Base-by-base conservation (phyloP, 768 basidiomycete genomes). In the Panaeolus cyanescens region DNA sequence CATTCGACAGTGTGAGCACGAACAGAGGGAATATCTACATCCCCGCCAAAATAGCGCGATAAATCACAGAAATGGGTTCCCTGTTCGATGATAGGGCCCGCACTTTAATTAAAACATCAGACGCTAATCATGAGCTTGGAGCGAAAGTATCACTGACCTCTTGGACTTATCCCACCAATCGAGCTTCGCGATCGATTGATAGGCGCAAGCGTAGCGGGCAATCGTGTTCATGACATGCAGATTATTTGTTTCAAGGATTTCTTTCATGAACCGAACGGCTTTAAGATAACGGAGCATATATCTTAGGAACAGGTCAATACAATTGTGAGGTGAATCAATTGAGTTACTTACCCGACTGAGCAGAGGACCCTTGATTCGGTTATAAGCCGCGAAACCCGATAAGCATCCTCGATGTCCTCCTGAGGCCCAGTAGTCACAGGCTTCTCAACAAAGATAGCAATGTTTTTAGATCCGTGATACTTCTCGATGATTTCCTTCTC, bases 41-140 rank as follows among this genome's bases (percentile, higher is more conserved):
- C 92, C 13, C 96, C 96, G 58, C 95, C 96, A 69, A 99, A 97
- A 81, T 96, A 96, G 66, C 96, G 90, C 36, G 95, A 96, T 39
- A 96, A 83, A 77, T 97, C 95, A 67, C 93, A 95, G 79, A 97
- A 96, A 79, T 98, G 96, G 15, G 96, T 99, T 53, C 93, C 96
- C 78, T 94, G 91, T 73, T 94, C 94, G 63, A 95, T 78, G 67
- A 95, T 81, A 4, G 93, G 92, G n/a, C 92, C 92, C 55, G 85
- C 89, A 70, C 91, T 89, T 62, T 12, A 22, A 13, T 60, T 9
- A 57, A 17, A 22, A 31, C 33, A 15, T 19, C 10, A 62, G 53
- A 45, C 57, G 25, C 4, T 12, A 50, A 28, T 15, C 45, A 39
- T 12, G 19, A 9, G 50, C 55, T 28, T 34, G 13, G 19, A 17